phyloP scores from a whole-genome alignment of 2,329 filamentous ascomycete species.

The Penicillium sp. region DNA sequence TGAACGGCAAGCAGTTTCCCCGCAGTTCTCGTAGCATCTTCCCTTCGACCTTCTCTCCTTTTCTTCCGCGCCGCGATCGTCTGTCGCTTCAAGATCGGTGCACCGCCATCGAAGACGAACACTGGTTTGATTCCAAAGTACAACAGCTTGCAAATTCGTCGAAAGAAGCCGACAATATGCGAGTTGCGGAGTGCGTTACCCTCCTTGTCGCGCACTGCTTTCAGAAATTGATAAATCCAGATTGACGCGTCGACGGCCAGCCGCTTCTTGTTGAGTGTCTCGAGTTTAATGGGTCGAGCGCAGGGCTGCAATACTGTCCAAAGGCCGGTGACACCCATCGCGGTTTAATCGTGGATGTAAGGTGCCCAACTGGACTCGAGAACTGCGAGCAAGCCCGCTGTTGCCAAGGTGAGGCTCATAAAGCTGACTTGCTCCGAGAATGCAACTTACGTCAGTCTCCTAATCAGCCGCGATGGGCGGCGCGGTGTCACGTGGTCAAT shows the following conservation, averaged over 20 bases:
- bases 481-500: constrained; percentile 30
- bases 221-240: constrained; percentile 99
- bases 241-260: constrained; percentile 97
- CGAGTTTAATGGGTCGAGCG: constrained; percentile 92
- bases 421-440: background rate
- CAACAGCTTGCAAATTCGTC: constrained; percentile 93
- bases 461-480: constrained; percentile 2
- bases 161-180: constrained; percentile 96
- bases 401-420: constrained; percentile 5
- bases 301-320: constrained; percentile 97
- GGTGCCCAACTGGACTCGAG: constrained; percentile 1
- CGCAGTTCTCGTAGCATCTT: constrained; percentile 90
- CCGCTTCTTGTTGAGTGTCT: constrained; percentile 92
- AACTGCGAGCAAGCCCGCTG: background rate
- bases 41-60: constrained; percentile 80
- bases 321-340: constrained; percentile 96
- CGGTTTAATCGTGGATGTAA: constrained; percentile 8
- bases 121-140: constrained; percentile 96
- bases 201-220: constrained; percentile 97
- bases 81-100: constrained; percentile 84
- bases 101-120: constrained; percentile 97
- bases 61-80: constrained; percentile 80
- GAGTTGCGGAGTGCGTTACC: constrained; percentile 95
- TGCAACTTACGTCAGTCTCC: constrained; percentile 1
- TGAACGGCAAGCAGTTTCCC: constrained; percentile 90